A percentile compares a stretch with the other conserved stretches of the same genome.
Conservation (phyloP, 768 basidiomycete species). For the Sporobolomyces pararoseus region DNA sequence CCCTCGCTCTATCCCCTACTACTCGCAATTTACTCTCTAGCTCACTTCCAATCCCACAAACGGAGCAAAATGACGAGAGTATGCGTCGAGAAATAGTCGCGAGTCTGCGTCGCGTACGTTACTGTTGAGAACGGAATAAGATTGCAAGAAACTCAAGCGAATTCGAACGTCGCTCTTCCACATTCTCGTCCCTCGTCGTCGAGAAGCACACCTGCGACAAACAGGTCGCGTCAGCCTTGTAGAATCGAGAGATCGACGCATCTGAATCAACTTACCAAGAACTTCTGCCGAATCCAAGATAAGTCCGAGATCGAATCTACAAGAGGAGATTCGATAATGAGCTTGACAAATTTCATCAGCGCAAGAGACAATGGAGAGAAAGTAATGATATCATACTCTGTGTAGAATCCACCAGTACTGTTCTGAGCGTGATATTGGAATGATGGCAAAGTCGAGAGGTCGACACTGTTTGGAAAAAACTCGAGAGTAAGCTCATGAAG, state of each 20-base stretch:
- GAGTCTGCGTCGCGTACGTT: no score
- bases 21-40: no score
- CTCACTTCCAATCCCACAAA: no score
- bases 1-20: no score
- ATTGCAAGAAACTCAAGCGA: no score
- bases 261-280: not conserved
- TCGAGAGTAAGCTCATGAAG: not conserved
- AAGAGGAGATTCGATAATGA: not conserved
- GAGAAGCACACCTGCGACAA: conserved; percentile 2
- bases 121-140: no score
- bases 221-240: not conserved
- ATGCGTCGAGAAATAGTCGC: not conserved
- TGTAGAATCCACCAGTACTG: conserved; percentile 69
- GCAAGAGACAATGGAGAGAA: not conserved
- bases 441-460: conserved; percentile 69
- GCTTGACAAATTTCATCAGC: not conserved
- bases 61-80: no score
- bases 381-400: conserved; percentile 58
- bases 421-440: conserved; percentile 51
- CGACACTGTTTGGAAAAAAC: conserved; percentile 59
- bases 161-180: conserved; percentile 18
- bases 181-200: conserved; percentile 14
- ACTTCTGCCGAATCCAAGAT: conserved; percentile 22
- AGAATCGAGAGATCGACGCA: not conserved
- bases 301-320: conserved; percentile 28